These are phyloP conservation scores for Trypanosoma brucei DNA, from an alignment of 208 protist species.

Conservation along the genomic window DNA sequence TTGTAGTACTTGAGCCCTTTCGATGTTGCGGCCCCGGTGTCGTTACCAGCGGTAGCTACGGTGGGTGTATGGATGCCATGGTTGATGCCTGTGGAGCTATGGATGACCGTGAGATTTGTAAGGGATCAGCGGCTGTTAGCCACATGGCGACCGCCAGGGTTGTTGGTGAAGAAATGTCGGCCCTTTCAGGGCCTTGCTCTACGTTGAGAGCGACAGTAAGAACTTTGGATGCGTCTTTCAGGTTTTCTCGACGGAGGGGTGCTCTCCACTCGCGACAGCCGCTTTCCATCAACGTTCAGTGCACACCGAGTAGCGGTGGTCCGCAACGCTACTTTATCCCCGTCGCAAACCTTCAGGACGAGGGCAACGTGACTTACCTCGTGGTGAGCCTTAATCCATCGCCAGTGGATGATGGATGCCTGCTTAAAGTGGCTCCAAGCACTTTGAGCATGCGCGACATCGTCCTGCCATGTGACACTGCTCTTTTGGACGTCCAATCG, in stretches of 20 bases:
- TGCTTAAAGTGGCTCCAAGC: slow-evolving; percentile 57
- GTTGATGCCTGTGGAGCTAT: too few species aligned
- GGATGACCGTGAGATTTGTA: neutral
- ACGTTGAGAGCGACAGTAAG: slow-evolving; percentile 6
- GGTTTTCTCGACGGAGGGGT: slow-evolving; percentile 73
- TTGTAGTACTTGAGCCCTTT: slow-evolving; percentile 75
- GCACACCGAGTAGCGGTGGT: slow-evolving; percentile 61
- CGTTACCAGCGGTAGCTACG: neutral
- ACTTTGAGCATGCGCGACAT: slow-evolving; percentile 60
- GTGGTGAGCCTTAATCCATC: slow-evolving; percentile 75
- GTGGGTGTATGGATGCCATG: neutral
- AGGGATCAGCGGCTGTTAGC: neutral
- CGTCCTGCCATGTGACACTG: slow-evolving; percentile 55
- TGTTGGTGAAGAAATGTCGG: neutral
- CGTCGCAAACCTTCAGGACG: slow-evolving; percentile 72
- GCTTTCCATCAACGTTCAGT: slow-evolving; percentile 71
- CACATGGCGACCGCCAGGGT: neutral
- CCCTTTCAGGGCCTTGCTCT: neutral
- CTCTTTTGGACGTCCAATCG: slow-evolving; percentile 51
- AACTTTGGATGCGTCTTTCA: slow-evolving; percentile 69
- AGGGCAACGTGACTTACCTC: slow-evolving; percentile 60
- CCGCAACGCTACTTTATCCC: slow-evolving; percentile 84
- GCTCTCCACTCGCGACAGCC: slow-evolving; percentile 34
- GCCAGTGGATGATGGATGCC: slow-evolving; percentile 37
- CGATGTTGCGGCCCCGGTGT: slow-evolving; percentile 22